Base-by-base conservation (phyloP, 2,329 filamentous ascomycete species). In the Aspergillus quadrilineatus region DNA sequence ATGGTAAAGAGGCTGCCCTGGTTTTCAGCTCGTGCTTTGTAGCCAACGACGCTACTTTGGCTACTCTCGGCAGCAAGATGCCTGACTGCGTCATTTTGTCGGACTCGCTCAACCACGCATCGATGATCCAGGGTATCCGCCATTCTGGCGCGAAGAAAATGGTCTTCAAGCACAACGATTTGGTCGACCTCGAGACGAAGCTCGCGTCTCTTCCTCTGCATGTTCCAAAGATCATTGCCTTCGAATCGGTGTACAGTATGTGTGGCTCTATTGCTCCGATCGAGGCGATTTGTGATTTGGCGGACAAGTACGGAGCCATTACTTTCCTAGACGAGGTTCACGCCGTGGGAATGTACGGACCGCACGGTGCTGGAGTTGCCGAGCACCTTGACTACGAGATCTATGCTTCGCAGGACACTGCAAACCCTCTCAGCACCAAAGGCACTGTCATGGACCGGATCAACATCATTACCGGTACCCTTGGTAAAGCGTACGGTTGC, bases 161-260 rank as follows among this genome's bases (percentile, higher is more conserved):
- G 75, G 93, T 99, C 28, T 99, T 97, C 84, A 96, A 95, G 79
- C 94, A 99, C 79, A 99, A 99, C 69, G 92, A 99, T 68, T 77
- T 97, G n/a, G 86, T 82, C 42, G 94, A 99, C 68, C 81, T 99
- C 14, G 94, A 99, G 79, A 85, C 85, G 50, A 97, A 99, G 77
- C 82, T 99, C 63, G 92, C 92, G 2, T 89, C 92, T 10, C 82
- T 99, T 42, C 92, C 93, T 0, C 78, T 89, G 1, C 83, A 94
- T 59, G 85, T 90, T 36, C 94, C 94, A 56, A 99, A 99, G 81
- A 96, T 99, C 64, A 99, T 99, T 63, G 94, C 94, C 2, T 99
- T 97, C 63, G 94, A 99, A 78, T 96, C 92, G 30, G 94, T 99
- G 3, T 99, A 99, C 79, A 96, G 92, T 80, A 99, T 99, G 94